Evolutionary conservation across 2,329 filamentous ascomycete genomes (phyloP), one percentile per base, ranked within the genome.

Genomic region (Orbilia quercus): DNA sequence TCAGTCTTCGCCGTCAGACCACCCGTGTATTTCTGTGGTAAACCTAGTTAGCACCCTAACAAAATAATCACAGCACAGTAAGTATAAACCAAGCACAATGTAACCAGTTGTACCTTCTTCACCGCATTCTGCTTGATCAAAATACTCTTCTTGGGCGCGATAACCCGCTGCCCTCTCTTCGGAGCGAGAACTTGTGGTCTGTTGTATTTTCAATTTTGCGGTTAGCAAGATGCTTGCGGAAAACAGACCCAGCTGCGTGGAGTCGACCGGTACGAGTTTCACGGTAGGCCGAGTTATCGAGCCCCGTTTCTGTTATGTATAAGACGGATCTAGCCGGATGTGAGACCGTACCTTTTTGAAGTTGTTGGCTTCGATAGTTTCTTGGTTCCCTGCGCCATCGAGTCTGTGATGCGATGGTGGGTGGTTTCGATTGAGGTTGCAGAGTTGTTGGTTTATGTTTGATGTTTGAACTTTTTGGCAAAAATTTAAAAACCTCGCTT

Each of bases 1-100:
- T 91, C 89, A n/a, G 89, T 91, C 81, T 87, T 83, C 0, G 84
- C 85, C 2, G 85, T 85, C 42, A 91, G 80, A 0, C 88, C 88
- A 0, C 86, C 82, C 0, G 87, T 84, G 74, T 87, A 83, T 84
- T 90, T 89, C 85, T 85, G 63, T 65, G n/a, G 42, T 28, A 51
- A 40, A 40, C 31, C 18, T 34, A 16, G 34, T 36, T 23, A 31
- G 34, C 12, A 4, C 28, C 9, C 9, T 4, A 4, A 31, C 28
- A 5, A 4, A 31, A 31, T 5, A 31, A 31, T 5, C 9, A 31
- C 9, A 9, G 28, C 9, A 31, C 5, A 31, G n/a, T 31, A 9
- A 31, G 28, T 31, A 4, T 31, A 9, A n/a, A n/a, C n/a, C n/a
- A n/a, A n/a, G n/a, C n/a, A n/a, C n/a, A n/a, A n/a, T n/a, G n/a